A percentile compares a stretch with the other conserved stretches of the same genome.
Evolutionary conservation across 495 filamentous ascomycete species (phyloP).

Genomic region (Pseudotulostoma volvatum): DNA sequence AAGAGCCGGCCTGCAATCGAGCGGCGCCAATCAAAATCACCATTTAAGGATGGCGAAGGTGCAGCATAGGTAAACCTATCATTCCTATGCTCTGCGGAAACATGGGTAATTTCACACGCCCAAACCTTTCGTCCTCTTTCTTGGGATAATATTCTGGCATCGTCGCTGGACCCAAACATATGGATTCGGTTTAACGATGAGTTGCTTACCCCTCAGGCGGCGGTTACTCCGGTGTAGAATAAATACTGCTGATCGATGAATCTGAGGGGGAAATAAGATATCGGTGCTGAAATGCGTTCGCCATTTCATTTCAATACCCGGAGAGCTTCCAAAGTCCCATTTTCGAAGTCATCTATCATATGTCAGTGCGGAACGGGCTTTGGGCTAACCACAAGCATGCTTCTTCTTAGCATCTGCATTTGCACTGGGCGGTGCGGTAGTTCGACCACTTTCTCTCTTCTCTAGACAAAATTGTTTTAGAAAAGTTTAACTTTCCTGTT

Average conservation of each 20-base stretch:
- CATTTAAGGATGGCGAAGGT: slow-evolving; percentile 29
- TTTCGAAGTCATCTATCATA: slow-evolving; percentile 3
- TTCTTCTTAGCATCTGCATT: slow-evolving; percentile 1
- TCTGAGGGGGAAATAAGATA: no score
- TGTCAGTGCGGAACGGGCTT: slow-evolving; percentile 4
- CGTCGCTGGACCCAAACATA: no score
- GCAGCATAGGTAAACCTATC: slow-evolving; percentile 27
- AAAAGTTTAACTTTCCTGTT: slow-evolving; percentile 1
- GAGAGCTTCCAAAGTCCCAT: slow-evolving; percentile 3
- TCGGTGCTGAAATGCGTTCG: no score
- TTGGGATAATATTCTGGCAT: no score
- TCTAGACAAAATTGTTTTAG: slow-evolving; percentile 5
- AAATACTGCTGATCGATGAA: no score
- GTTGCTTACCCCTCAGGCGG: no score
- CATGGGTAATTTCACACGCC: no score
- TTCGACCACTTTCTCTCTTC: slow-evolving; percentile 2
- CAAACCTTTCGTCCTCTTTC: no score
- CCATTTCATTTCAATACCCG: not conserved
- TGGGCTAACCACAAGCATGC: slow-evolving; percentile 9
- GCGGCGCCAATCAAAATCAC: slow-evolving; percentile 33
- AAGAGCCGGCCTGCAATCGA: slow-evolving; percentile 36
- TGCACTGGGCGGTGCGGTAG: not conserved
- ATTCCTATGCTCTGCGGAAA: slow-evolving; percentile 14
- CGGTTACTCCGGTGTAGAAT: no score
- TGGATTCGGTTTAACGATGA: no score